These are phyloP conservation scores for Straminergon stramineum DNA, from an alignment of 225 moss, liverwort and hornwort genomes.

Conservation along the genomic window DNA sequence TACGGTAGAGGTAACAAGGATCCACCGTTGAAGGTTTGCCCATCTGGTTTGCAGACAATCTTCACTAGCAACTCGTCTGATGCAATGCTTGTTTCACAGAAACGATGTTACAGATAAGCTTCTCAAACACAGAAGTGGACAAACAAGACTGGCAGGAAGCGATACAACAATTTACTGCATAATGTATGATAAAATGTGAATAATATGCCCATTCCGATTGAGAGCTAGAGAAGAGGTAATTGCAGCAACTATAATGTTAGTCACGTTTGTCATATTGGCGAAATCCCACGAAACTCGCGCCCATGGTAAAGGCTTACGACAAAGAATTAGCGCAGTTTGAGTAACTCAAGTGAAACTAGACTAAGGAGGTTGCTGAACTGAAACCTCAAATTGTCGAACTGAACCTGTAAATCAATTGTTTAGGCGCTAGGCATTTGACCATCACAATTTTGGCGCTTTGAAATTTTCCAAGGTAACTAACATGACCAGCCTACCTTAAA, in stretches of 20 bases:
- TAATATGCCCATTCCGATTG: neutral
- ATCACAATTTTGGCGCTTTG: neutral
- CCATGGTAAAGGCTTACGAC: neutral
- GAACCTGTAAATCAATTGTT: neutral
- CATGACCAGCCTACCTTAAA: neutral
- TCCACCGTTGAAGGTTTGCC: neutral
- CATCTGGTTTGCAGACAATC: neutral
- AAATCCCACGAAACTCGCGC: neutral
- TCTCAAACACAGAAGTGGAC: neutral
- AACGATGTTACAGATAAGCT: neutral
- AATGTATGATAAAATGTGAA: neutral
- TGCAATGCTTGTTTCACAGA: neutral
- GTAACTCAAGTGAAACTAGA: neutral
- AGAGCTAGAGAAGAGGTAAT: neutral
- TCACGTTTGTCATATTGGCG: neutral
- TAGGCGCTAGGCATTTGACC: neutral
- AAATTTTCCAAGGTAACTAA: neutral
- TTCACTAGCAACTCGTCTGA: neutral
- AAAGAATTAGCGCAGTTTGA: neutral
- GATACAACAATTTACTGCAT: neutral
- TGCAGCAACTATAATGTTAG: neutral
- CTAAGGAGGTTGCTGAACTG: neutral
- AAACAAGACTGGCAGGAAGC: neutral
- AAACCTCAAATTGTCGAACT: neutral
- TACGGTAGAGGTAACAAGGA: neutral